Evolutionary conservation across 805 yeast species (phyloP).

Genomic region (Ogataea allantospora): DNA sequence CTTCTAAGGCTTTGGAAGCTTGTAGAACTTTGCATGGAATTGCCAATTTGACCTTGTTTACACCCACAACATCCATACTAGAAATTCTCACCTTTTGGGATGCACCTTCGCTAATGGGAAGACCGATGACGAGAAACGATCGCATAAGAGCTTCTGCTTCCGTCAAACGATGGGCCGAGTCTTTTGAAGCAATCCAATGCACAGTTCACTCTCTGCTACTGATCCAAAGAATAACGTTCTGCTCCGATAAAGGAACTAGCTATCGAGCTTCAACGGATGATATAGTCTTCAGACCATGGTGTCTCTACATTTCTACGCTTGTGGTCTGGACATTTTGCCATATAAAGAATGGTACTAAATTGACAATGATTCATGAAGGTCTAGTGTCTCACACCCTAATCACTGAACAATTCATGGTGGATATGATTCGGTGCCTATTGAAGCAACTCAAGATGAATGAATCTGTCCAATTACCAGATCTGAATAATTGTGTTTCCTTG

Average conservation of each 20-base stretch:
- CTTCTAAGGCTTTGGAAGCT: slow-evolving; percentile 24
- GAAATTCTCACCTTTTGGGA: slow-evolving; percentile 26
- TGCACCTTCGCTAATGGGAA: slow-evolving; percentile 21
- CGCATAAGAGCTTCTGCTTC: slow-evolving; percentile 18
- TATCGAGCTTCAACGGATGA: slow-evolving; percentile 21
- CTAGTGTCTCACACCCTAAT: background rate
- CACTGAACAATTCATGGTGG: slow-evolving; percentile 17
- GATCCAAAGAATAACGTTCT: slow-evolving; percentile 24
- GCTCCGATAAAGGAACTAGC: slow-evolving; percentile 8
- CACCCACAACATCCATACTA: slow-evolving; percentile 20
- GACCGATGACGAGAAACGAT: slow-evolving; percentile 18
- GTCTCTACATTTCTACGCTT: slow-evolving; percentile 26
- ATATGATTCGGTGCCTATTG: slow-evolving; percentile 13
- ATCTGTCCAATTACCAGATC: too few relatives aligned
- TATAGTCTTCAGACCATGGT: slow-evolving; percentile 29
- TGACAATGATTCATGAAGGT: background rate
- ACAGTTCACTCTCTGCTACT: slow-evolving; percentile 24
- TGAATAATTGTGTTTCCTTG: slow-evolving; percentile 14
- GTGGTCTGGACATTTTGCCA: slow-evolving; percentile 24
- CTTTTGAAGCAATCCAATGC: slow-evolving; percentile 19
- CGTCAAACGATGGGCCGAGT: slow-evolving; percentile 24
- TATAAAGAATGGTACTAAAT: slow-evolving; percentile 7
- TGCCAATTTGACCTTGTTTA: slow-evolving; percentile 23
- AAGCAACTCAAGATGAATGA: slow-evolving; percentile 9
- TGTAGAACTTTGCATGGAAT: slow-evolving; percentile 23